phyloP scores from a whole-genome alignment of 140 eudicot genomes.

The Stevia rebaudiana region DNA sequence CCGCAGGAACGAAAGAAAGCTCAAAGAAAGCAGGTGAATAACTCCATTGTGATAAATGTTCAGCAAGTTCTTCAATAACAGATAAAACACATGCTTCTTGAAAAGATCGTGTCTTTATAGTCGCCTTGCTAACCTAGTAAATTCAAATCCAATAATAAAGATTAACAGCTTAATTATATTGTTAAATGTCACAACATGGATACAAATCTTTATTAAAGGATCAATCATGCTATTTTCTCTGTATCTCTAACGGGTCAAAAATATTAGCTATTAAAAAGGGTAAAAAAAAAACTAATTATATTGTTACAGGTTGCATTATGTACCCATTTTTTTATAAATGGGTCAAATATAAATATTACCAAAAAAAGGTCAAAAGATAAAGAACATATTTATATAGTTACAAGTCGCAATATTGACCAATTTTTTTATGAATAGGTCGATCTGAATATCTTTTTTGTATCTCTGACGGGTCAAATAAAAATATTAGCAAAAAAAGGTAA shows the following conservation, averaged over 20 bases:
- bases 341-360: no score
- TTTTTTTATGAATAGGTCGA: not conserved
- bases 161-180: not conserved
- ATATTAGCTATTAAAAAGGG: no score
- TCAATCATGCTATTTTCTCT: not conserved
- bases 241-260: not conserved
- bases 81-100: slow-evolving; percentile 82
- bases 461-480: not conserved
- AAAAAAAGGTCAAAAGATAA: no score
- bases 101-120: slow-evolving; percentile 72
- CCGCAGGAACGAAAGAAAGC: slow-evolving; percentile 76
- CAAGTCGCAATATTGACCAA: not conserved
- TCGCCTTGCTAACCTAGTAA: slow-evolving; percentile 67
- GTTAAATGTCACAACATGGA: not conserved
- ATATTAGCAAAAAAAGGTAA: no score
- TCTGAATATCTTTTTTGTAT: not conserved
- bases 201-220: not conserved
- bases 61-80: slow-evolving; percentile 80
- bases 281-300: no score
- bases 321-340: no score
- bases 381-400: not conserved
- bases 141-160: slow-evolving; percentile 5
- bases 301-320: no score
- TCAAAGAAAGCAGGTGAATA: slow-evolving; percentile 85
- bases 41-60: slow-evolving; percentile 97